phyloP scores from a whole-genome alignment of 106 monocot genomes.

The Ottelia alismoides region DNA sequence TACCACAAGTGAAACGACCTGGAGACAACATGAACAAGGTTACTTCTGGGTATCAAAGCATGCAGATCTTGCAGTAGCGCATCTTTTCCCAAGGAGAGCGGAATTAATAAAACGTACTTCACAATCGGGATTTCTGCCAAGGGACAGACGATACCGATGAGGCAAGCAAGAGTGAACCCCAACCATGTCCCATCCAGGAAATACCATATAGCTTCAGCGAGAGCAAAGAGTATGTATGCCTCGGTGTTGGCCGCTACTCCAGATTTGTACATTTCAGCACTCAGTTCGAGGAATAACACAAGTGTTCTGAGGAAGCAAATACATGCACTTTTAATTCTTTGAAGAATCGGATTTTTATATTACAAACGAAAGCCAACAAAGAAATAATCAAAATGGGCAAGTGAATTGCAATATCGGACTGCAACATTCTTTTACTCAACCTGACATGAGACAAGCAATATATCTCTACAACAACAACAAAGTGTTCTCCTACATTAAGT shows the following conservation, averaged over 20 bases:
- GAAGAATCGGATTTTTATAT: too few relatives aligned
- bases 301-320: constrained; percentile 38
- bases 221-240: constrained; percentile 45
- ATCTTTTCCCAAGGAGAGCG: neutral
- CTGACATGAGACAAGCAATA: too few relatives aligned
- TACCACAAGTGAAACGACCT: constrained; percentile 60
- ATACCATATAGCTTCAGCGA: constrained; percentile 56
- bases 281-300: constrained; percentile 39
- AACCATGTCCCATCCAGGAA: constrained; percentile 49
- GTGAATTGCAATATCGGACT: neutral
- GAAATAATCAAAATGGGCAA: neutral
- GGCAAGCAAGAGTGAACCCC: constrained; percentile 56
- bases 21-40: neutral
- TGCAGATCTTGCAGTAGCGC: too few relatives aligned
- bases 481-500: too few relatives aligned
- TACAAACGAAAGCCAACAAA: too few relatives aligned
- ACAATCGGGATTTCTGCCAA: constrained; percentile 66
- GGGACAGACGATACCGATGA: constrained; percentile 47
- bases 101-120: constrained; percentile 27
- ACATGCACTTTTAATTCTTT: too few relatives aligned
- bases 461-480: too few relatives aligned
- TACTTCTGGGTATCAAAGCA: neutral
- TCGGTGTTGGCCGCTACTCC: constrained; percentile 54
- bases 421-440: neutral
- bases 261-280: constrained; percentile 61